phyloP scores from a whole-genome alignment of 768 basidiomycete genomes.

The Naganishia vaughanmartiniae region DNA sequence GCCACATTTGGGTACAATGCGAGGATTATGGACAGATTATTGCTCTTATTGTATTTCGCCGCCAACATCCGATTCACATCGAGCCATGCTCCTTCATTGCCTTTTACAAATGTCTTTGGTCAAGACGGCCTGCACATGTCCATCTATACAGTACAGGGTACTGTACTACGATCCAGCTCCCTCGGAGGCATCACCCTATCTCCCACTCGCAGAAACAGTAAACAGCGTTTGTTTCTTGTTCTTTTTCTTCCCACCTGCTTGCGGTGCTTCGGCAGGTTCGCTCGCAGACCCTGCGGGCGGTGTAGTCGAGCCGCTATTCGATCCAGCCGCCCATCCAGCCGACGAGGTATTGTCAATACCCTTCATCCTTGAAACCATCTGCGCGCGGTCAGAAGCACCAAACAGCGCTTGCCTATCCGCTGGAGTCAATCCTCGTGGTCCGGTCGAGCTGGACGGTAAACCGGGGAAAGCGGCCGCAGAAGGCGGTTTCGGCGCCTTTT shows the following conservation, averaged over 20 bases:
- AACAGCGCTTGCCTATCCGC: conserved; percentile 33
- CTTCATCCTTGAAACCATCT: conserved; percentile 13
- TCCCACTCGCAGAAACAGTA: conserved; percentile 34
- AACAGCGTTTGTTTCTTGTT: conserved; percentile 49
- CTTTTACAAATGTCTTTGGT: not conserved
- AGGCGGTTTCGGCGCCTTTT: conserved; percentile 32
- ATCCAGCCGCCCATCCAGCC: conserved; percentile 6
- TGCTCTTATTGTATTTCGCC: not conserved
- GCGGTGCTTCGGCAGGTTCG: not conserved
- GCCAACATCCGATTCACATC: not conserved
- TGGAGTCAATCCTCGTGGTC: conserved; percentile 20
- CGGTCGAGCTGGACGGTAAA: conserved; percentile 34
- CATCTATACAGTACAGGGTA: not conserved
- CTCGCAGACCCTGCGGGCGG: not conserved
- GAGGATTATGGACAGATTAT: not conserved
- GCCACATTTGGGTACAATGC: not conserved
- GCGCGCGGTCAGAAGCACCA: not conserved
- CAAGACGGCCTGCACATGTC: not conserved
- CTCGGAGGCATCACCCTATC: not conserved
- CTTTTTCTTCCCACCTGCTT: conserved; percentile 49
- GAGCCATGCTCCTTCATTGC: not conserved
- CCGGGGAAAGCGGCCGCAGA: conserved; percentile 45
- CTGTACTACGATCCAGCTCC: not conserved
- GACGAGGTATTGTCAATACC: not conserved
- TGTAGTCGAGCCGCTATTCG: not conserved